Evolutionary conservation across 2,329 filamentous ascomycete genomes (phyloP), one percentile per base, ranked within the genome.

Genomic region (Pseudogymnoascus sp.): DNA sequence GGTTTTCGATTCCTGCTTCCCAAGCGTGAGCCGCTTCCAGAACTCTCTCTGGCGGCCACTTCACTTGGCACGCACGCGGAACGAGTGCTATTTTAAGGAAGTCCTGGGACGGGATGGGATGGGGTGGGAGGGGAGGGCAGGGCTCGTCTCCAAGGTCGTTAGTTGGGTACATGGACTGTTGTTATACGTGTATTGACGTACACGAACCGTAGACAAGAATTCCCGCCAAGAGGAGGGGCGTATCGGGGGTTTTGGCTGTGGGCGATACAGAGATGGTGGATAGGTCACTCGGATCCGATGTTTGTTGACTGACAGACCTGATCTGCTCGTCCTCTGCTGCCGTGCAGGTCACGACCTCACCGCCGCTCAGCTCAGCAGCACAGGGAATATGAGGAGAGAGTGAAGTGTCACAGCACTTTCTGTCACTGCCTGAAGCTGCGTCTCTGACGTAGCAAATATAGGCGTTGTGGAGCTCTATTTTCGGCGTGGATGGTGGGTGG

Each of bases 131-230:
- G 23, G 23, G 45, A 52, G 45, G 23, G 23, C 8, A 14, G 16
- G 45, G 45, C 45, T 52, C 45, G 45, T 31, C 45, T 52, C 45
- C 45, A 52, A 52, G 26, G 45, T 52, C 29, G 45, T 10, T 52
- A 31, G 45, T 52, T 29, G 45, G 45, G 26, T 31, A 52, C 45
- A 16, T 31, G 45, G 23, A 52, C 10, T 14, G 45, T 29, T 29
- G 26, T 29, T 33, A 11, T 33, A 29, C 26, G 26, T 31, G 45
- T 31, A 31, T 16, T 52, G 14, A n/a, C 45, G 26, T 16, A 52
- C 8, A 31, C 2, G 26, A 31, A 52, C 26, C 45, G 45, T 31
- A 16, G 45, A 52, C 23, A 52, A 52, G 29, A 26, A 52, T 52
- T 12, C 26, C 31, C 26, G 45, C 45, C 26, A 52, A 52, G 45